phyloP scores from a whole-genome alignment of 1,284 basidiomycete genomes.

The Cryptococcus wingfieldii region DNA sequence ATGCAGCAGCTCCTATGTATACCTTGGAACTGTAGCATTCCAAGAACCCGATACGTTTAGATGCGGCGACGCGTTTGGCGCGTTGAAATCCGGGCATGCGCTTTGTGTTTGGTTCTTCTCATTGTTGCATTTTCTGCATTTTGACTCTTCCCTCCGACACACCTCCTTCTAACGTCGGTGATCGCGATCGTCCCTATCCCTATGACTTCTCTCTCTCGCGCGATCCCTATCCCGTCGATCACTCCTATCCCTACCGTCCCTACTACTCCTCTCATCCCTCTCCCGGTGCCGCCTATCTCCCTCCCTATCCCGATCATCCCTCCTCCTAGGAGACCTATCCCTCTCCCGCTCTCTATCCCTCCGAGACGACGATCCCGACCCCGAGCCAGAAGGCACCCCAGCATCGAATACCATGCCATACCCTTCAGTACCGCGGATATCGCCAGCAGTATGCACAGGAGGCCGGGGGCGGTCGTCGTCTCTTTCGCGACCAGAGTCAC shows the following conservation, averaged over 20 bases:
- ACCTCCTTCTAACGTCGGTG: not conserved
- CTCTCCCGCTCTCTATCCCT: conserved; percentile 11
- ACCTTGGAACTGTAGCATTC: no score
- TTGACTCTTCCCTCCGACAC: not conserved
- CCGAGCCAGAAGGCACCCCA: not conserved
- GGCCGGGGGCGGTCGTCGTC: not conserved
- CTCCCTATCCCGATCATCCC: conserved; percentile 2
- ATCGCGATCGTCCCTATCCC: not conserved
- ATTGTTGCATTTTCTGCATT: not conserved
- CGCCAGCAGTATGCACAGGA: conserved; percentile 7
- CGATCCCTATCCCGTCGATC: conserved; percentile 9
- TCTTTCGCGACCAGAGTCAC: conserved; percentile 1
- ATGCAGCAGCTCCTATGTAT: no score
- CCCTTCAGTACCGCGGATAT: conserved; percentile 10
- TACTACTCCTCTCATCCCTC: conserved; percentile 5
- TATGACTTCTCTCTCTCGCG: conserved; percentile 12
- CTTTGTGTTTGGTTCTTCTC: no score
- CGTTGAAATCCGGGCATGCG: no score
- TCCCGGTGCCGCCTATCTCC: conserved; percentile 11
- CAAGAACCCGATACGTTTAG: no score
- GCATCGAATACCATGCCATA: conserved; percentile 20
- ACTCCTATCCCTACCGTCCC: not conserved
- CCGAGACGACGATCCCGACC: conserved; percentile 4
- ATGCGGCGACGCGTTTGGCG: no score
- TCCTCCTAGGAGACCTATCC: conserved; percentile 11